phyloP scores from a whole-genome alignment of 257 asterid species.

The Mentha longifolia region DNA sequence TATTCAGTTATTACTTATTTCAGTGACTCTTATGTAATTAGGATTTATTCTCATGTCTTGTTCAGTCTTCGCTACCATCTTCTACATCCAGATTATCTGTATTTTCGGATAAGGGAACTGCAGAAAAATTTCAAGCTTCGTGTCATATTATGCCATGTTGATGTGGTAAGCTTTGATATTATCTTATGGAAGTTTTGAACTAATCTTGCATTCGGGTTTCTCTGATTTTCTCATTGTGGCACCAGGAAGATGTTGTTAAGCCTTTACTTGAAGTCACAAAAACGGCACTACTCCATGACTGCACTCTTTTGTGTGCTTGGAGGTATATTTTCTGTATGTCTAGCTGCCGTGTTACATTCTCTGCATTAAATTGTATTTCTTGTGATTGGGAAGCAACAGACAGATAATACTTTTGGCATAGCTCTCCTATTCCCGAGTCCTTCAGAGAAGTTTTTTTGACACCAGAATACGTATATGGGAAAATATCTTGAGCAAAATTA shows the following conservation, averaged over 20 bases:
- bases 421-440: background rate
- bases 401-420: background rate
- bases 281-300: slow-evolving; percentile 95
- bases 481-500: background rate
- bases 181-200: slow-evolving; percentile 20
- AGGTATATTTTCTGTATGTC: slow-evolving; percentile 53
- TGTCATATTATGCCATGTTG: slow-evolving; percentile 92
- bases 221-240: slow-evolving; percentile 36
- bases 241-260: slow-evolving; percentile 92
- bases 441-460: background rate
- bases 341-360: slow-evolving; percentile 11
- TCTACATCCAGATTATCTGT: slow-evolving; percentile 96
- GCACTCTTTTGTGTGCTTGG: slow-evolving; percentile 96
- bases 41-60: slow-evolving; percentile 30
- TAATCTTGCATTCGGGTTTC: slow-evolving; percentile 13
- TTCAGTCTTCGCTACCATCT: slow-evolving; percentile 95
- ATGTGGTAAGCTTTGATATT: slow-evolving; percentile 64
- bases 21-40: background rate
- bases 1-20: background rate
- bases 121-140: slow-evolving; percentile 92
- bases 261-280: slow-evolving; percentile 96
- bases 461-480: background rate
- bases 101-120: slow-evolving; percentile 91
- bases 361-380: background rate
- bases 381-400: slow-evolving; percentile 5